Evolutionary conservation across 768 basidiomycete species (phyloP).

Genomic region (Serpula lacrymans): DNA sequence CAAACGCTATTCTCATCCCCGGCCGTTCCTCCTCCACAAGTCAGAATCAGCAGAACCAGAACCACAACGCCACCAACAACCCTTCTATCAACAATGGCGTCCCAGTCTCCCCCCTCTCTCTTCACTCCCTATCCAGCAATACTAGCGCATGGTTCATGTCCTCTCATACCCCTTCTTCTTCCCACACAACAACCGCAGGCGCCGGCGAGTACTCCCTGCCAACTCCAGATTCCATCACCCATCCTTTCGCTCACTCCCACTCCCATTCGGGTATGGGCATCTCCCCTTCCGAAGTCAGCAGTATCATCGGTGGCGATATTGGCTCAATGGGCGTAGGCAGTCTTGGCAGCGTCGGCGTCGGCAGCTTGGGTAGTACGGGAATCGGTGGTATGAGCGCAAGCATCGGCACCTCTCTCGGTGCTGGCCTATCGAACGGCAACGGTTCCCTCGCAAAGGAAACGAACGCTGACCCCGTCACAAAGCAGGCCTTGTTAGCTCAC

Average conservation of each 20-base stretch:
- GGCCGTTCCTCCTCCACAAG: slow-evolving; percentile 25
- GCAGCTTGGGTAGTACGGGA: slow-evolving; percentile 5
- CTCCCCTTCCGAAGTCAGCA: slow-evolving; percentile 22
- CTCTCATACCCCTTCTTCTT: too few relatives aligned
- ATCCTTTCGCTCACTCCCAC: slow-evolving; percentile 26
- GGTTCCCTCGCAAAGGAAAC: slow-evolving; percentile 4
- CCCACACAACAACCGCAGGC: neutral
- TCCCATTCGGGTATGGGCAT: slow-evolving; percentile 20
- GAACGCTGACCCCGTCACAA: slow-evolving; percentile 25
- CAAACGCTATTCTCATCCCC: slow-evolving; percentile 73
- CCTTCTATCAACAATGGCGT: slow-evolving; percentile 17
- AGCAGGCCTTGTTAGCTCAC: slow-evolving; percentile 60
- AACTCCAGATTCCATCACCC: slow-evolving; percentile 37
- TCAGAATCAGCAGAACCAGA: too few relatives aligned
- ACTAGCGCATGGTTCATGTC: too few relatives aligned
- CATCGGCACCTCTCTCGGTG: slow-evolving; percentile 10
- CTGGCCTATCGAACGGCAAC: slow-evolving; percentile 10
- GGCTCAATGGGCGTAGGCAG: slow-evolving; percentile 8
- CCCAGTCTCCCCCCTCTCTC: slow-evolving; percentile 28
- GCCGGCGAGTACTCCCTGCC: slow-evolving; percentile 41
- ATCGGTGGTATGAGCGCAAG: neutral
- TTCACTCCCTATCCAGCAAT: slow-evolving; percentile 20
- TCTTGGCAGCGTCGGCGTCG: slow-evolving; percentile 12
- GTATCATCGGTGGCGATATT: slow-evolving; percentile 7
- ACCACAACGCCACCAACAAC: slow-evolving; percentile 17